These are phyloP conservation scores for Casuarina glauca DNA, from an alignment of 306 rosid genomes.

Conservation along the genomic window DNA sequence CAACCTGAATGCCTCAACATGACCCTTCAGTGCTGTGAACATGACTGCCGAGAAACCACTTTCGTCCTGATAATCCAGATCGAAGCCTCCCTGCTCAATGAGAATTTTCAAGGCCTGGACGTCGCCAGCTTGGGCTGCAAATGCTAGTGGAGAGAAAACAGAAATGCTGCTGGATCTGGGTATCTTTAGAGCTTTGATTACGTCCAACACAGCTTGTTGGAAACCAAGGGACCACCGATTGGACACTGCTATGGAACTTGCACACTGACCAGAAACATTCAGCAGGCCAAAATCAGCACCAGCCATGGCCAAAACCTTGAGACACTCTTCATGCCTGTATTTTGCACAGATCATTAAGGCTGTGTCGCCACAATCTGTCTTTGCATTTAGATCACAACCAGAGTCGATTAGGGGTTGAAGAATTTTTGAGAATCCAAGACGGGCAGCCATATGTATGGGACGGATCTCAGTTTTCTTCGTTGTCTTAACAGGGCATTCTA, in stretches of 20 bases:
- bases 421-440: constrained; percentile 59
- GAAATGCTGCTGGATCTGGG: constrained; percentile 62
- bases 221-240: constrained; percentile 70
- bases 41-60: constrained; percentile 76
- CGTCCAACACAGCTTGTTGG: constrained; percentile 50
- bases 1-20: constrained; percentile 70
- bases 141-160: constrained; percentile 58
- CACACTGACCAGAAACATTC: constrained; percentile 63
- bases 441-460: constrained; percentile 86
- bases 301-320: constrained; percentile 57
- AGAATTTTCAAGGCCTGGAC: constrained; percentile 65
- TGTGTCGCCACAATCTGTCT: constrained; percentile 69
- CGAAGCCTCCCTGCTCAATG: constrained; percentile 50
- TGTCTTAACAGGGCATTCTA: constrained; percentile 58
- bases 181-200: constrained; percentile 48
- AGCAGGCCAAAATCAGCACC: constrained; percentile 86
- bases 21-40: constrained; percentile 73
- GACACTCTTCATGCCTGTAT: constrained; percentile 65
- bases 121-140: constrained; percentile 72
- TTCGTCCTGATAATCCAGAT: constrained; percentile 72
- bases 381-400: constrained; percentile 74
- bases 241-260: constrained; percentile 59
- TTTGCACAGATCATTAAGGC: constrained; percentile 75
- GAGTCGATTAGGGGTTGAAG: constrained; percentile 64
- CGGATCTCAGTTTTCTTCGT: constrained; percentile 53